Evolutionary conservation across 139 green algal species (phyloP).

Genomic region (Monoraphidium neglectum): DNA sequence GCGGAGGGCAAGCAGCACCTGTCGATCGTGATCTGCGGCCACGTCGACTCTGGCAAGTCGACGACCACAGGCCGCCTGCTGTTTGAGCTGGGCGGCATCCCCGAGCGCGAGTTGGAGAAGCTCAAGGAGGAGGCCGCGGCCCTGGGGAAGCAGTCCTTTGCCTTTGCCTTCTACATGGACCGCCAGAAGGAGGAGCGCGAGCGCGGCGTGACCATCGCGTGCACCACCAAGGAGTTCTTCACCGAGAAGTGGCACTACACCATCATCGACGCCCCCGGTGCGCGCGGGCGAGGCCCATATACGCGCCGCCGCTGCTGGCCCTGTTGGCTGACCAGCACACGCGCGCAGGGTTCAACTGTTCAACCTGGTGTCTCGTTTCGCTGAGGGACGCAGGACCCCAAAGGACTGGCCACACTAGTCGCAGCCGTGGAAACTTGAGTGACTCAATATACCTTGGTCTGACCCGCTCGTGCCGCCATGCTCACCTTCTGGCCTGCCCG

Average conservation of each 20-base stretch:
- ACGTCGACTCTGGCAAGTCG: constrained; percentile 97
- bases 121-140: constrained; percentile 90
- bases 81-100: constrained; percentile 98
- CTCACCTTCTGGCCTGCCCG: too few relatives aligned
- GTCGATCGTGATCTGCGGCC: constrained; percentile 73
- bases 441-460: too few relatives aligned
- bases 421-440: too few relatives aligned
- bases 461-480: too few relatives aligned
- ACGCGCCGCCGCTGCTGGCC: too few relatives aligned
- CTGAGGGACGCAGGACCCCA: too few relatives aligned
- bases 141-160: constrained; percentile 92
- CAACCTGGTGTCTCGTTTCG: too few relatives aligned
- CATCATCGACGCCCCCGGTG: constrained; percentile 92
- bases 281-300: too few relatives aligned
- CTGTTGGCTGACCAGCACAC: too few relatives aligned
- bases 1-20: constrained; percentile 69
- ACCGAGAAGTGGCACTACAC: constrained; percentile 99
- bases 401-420: too few relatives aligned
- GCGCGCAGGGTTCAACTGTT: too few relatives aligned
- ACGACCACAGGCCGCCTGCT: constrained; percentile 96
- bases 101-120: constrained; percentile 97
- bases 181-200: constrained; percentile 92
- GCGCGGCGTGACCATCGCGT: constrained; percentile 95
- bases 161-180: constrained; percentile 95
- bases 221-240: constrained; percentile 99